A percentile compares a stretch with the other conserved stretches of the same genome.
Conservation (phyloP, 2,329 filamentous ascomycete species). For the Clonostachys rhizophaga region DNA sequence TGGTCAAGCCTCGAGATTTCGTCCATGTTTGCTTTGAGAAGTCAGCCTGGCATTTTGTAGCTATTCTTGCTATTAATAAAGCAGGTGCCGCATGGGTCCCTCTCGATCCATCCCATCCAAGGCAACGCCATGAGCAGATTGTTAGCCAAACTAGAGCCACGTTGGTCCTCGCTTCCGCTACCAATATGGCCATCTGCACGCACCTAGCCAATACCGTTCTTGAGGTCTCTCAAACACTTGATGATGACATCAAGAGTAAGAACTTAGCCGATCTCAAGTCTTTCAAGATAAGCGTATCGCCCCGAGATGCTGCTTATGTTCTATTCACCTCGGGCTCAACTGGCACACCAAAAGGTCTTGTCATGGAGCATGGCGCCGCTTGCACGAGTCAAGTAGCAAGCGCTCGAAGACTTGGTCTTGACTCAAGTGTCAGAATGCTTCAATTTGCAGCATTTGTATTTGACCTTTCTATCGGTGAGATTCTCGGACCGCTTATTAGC, state of each 20-base stretch:
- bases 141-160: not conserved
- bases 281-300: too few species aligned
- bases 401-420: conserved; percentile 6
- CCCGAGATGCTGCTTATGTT: conserved; percentile 5
- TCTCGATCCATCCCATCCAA: conserved; percentile 3
- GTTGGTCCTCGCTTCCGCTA: not conserved
- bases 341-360: not conserved
- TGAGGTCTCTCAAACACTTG: not conserved
- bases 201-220: not conserved
- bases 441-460: conserved; percentile 1
- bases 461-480: conserved; percentile 10
- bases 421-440: conserved; percentile 2
- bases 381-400: not conserved
- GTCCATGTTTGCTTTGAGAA: conserved; percentile 6
- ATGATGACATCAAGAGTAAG: not conserved
- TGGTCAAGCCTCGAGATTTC: not conserved
- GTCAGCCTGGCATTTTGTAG: conserved; percentile 1
- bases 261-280: too few species aligned
- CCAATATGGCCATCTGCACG: not conserved
- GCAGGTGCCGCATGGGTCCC: conserved; percentile 3
- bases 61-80: conserved; percentile 4
- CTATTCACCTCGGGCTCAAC: not conserved
- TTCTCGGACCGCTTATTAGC: conserved; percentile 7
- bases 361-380: conserved; percentile 4
- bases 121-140: not conserved